Percentiles rank a stretch among this genome's conserved stretches.
These are phyloP conservation scores for Neonectria magnoliae DNA, from an alignment of 2,329 filamentous ascomycete genomes.

Conservation along the genomic window DNA sequence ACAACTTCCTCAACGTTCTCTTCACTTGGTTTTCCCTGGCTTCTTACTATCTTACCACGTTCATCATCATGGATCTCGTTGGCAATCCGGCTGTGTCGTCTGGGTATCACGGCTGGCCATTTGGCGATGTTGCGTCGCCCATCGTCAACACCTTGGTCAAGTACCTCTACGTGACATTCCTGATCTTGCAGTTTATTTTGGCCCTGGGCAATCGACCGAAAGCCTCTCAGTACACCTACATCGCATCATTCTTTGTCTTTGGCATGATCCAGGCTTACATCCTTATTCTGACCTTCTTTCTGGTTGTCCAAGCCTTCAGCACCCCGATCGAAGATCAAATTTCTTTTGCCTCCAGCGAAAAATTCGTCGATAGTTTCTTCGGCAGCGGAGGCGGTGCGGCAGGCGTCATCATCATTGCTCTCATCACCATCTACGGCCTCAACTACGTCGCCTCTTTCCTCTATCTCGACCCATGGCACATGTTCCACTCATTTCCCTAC, in stretches of 20 bases:
- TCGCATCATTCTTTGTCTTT: slow-evolving; percentile 1
- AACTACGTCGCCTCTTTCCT: slow-evolving; percentile 12
- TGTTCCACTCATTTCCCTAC: slow-evolving; percentile 14
- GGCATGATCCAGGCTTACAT: slow-evolving; percentile 11
- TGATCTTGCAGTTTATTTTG: slow-evolving; percentile 12
- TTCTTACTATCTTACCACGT: slow-evolving; percentile 14
- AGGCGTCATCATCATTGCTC: slow-evolving; percentile 7
- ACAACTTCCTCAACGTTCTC: slow-evolving; percentile 12
- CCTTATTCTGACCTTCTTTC: background rate
- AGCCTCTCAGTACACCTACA: slow-evolving; percentile 10
- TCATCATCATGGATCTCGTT: slow-evolving; percentile 20
- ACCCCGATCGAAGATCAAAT: background rate
- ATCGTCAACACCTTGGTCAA: slow-evolving; percentile 7
- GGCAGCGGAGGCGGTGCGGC: background rate
- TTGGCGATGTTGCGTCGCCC: slow-evolving; percentile 23
- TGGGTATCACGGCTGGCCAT: slow-evolving; percentile 6
- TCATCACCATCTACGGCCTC: slow-evolving; percentile 15
- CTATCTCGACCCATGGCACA: slow-evolving; percentile 17
- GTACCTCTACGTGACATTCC: slow-evolving; percentile 1
- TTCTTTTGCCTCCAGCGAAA: slow-evolving; percentile 5
- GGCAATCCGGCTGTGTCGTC: slow-evolving; percentile 1
- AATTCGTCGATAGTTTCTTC: slow-evolving; percentile 8
- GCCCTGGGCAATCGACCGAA: slow-evolving; percentile 14
- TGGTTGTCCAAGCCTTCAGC: slow-evolving; percentile 2
- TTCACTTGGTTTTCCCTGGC: slow-evolving; percentile 25